Evolutionary conservation across 352 stramenopile genomes (phyloP), one percentile per base, ranked within the genome.

Genomic region (Phytophthora cactorum): DNA sequence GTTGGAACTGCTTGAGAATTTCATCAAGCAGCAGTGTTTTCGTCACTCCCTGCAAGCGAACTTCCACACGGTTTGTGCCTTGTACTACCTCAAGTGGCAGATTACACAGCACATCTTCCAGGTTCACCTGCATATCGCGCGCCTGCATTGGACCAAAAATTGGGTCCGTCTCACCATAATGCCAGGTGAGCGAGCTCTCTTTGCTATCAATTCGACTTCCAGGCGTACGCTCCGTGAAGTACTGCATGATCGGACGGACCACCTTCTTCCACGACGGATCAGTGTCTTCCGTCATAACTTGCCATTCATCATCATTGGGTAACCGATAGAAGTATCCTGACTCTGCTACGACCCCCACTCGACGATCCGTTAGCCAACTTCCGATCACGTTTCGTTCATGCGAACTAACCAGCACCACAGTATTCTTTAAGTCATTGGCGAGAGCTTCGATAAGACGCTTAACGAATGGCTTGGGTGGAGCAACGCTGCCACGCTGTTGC

Each of bases 111-210:
- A 92, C 84, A 60, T 96, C 88, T 74, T 96, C 88, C 59, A 96
- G 68, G 54, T 96, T 89, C 15, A 96, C 86, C 64, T 94, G 88
- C 88, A 96, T 96, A 57, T 96, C 88, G 17, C 88, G 87, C 2
- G 86, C 88, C 59, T 96, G 88, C 88, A 91, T 93, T 7, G 83
- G 78, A 0, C 85, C 85, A 72, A 92, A 90, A 53, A 89, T 89
- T 11, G 82, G 77, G 55, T 94, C 86, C 6, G 84, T 89, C 29
- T 92, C 82, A 8, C 81, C 82, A 67, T 92, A 89, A 52, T 88
- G 77, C 81, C 81, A 90, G n/a, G 78, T 77, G 10, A 91, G 52
- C 11, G 80, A 88, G 49, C 76, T 85, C 52, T 91, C 80, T 50
- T 86, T 89, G 49, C 70, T 80, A 41, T 91, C 80, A 44, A 91